Base-by-base conservation (phyloP, 495 filamentous ascomycete species). In the Viridothelium virens region DNA sequence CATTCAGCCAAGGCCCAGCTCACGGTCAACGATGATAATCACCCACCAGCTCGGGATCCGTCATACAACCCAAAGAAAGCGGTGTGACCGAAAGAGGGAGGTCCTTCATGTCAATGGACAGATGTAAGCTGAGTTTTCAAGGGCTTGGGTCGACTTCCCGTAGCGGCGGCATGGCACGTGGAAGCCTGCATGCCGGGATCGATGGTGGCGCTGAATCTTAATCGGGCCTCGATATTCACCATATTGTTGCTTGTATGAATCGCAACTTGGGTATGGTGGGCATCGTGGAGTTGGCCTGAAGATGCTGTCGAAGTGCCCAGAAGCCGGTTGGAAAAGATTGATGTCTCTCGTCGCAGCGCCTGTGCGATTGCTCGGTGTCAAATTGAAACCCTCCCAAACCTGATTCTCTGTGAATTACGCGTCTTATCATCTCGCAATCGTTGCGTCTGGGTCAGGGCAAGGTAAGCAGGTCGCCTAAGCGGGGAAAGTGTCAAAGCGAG, bases 101-200 rank as follows among this genome's bases (percentile, higher is more conserved):
- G 53, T 59, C 18, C 53, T 34, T 18, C 5, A 59, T 7, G 48
- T 14, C 48, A 14, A 53, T 18, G n/a, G 18, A 5, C 53, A 18
- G 25, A 18, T 11, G 48, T 18, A 18, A 53, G 48, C n/a, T 53
- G 5, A 18, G 9, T 53, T 18, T 36, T 31, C 53, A 18, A 36
- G 5, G 53, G 31, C 31, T 6, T 5, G 11, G 53, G 18, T 9
- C 7, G 53, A 34, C 53, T 36, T 59, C 53, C 53, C 53, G 53
- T 59, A 59, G 53, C 53, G 53, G 53, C 53, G 53, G 53, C 53
- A 59, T 59, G 53, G 53, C 53, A 59, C 53, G 53, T 59, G 53
- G 53, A 59, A 59, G 53, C 53, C 53, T 36, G 53, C 53, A 59
- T 59, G 53, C 31, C 31, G 53, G 53, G n/a, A 33, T 9, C 53